Evolutionary conservation across 805 yeast genomes (phyloP).

Genomic region (Candida silvicultrix): DNA sequence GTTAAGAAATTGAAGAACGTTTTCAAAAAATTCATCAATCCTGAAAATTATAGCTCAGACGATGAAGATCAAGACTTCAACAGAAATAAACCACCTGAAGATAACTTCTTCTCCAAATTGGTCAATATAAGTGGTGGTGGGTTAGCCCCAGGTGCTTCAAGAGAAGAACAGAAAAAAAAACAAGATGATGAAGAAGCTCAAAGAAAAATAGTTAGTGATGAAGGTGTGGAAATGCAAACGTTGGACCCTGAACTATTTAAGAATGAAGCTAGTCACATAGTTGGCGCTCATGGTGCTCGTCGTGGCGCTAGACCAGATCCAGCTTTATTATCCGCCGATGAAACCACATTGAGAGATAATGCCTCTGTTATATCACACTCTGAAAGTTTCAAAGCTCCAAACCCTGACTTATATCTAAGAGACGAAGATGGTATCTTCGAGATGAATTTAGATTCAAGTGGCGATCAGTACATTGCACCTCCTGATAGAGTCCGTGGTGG

Average conservation of each 20-base stretch:
- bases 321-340: constrained; percentile 10
- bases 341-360: constrained; percentile 15
- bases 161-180: constrained; percentile 8
- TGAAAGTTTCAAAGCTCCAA: constrained; percentile 27
- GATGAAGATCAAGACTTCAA: constrained; percentile 15
- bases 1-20: constrained; percentile 11
- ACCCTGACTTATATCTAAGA: constrained; percentile 38
- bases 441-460: constrained; percentile 24
- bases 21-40: constrained; percentile 13
- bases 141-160: constrained; percentile 28
- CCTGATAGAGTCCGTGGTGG: constrained; percentile 76
- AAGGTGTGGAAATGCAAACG: constrained; percentile 38
- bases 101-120: constrained; percentile 22
- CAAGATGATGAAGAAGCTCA: constrained; percentile 29
- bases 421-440: constrained; percentile 21
- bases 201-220: constrained; percentile 23
- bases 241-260: constrained; percentile 36
- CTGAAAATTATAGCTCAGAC: constrained; percentile 2
- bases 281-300: constrained; percentile 37
- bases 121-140: constrained; percentile 29
- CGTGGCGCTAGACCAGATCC: constrained; percentile 1
- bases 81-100: constrained; percentile 4
- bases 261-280: constrained; percentile 49
- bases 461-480: constrained; percentile 44
- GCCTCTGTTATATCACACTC: constrained; percentile 13